Evolutionary conservation across 371 early-diverging fungal genomes (phyloP).

Genomic region (Mucor indicus): DNA sequence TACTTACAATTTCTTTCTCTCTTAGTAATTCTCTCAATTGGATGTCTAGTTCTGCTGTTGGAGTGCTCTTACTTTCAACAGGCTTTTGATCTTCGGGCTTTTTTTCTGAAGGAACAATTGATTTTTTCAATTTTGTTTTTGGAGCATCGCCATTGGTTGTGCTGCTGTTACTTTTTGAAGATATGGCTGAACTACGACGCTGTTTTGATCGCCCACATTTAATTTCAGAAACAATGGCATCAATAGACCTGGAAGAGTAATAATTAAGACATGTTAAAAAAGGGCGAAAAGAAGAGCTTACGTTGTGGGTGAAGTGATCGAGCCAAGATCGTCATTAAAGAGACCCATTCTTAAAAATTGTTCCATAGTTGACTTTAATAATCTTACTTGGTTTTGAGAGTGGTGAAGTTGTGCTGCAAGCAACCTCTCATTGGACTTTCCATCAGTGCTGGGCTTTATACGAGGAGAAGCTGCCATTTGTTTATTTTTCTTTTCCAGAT

Average conservation of each 20-base stretch:
- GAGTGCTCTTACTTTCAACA: background rate
- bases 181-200: background rate
- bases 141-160: background rate
- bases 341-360: constrained; percentile 44
- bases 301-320: constrained; percentile 14
- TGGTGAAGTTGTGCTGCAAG: constrained; percentile 28
- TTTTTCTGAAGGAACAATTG: constrained; percentile 3
- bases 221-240: constrained; percentile 13
- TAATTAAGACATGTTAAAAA: background rate
- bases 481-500: constrained; percentile 7
- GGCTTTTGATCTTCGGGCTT: background rate
- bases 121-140: background rate
- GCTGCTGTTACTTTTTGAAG: background rate
- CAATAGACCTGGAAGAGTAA: constrained; percentile 12
- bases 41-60: constrained; percentile 14
- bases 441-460: background rate
- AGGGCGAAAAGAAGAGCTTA: background rate
- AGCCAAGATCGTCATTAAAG: constrained; percentile 25
- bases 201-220: constrained; percentile 8
- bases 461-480: background rate
- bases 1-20: constrained; percentile 29
- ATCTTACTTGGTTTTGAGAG: constrained; percentile 36
- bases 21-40: constrained; percentile 15
- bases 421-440: constrained; percentile 5
- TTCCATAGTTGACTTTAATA: constrained; percentile 44